phyloP scores from a whole-genome alignment of 2,329 filamentous ascomycete genomes.

The Camptophora hylomeconis region DNA sequence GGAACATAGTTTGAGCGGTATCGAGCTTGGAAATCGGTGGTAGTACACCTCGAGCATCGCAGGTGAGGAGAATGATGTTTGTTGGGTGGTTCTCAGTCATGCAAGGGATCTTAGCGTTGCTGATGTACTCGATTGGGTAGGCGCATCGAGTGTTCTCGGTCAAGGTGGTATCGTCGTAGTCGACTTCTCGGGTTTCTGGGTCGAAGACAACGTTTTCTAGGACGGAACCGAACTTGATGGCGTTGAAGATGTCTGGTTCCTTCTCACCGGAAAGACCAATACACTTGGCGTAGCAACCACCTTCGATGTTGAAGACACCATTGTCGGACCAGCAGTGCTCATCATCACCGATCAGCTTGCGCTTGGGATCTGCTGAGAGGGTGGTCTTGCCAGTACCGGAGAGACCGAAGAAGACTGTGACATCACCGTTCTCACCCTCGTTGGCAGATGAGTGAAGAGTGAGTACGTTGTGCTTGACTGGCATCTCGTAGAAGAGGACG shows the following conservation, averaged over 20 bases:
- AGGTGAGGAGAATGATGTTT: conserved; percentile 97
- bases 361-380: conserved; percentile 90
- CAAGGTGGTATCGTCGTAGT: conserved; percentile 89
- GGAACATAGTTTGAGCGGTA: conserved; percentile 96
- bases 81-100: conserved; percentile 72
- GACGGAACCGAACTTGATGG: conserved; percentile 93
- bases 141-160: conserved; percentile 98
- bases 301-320: conserved; percentile 99
- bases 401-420: conserved; percentile 98
- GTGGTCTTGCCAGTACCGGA: conserved; percentile 99
- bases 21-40: conserved; percentile 96
- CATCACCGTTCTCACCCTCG: conserved; percentile 85
- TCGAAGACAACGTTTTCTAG: conserved; percentile 98
- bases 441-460: conserved; percentile 98
- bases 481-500: conserved; percentile 99
- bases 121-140: conserved; percentile 98
- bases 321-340: conserved; percentile 99
- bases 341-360: conserved; percentile 90
- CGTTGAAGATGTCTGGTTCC: conserved; percentile 94
- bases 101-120: conserved; percentile 98
- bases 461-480: conserved; percentile 97
- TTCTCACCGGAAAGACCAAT: conserved; percentile 96
- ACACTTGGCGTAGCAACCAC: conserved; percentile 98
- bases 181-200: conserved; percentile 72
- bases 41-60: conserved; percentile 91